Evolutionary conservation across 148 eudicot genomes (phyloP), one percentile per base, ranked within the genome.

Genomic region (Silene uniflora): DNA sequence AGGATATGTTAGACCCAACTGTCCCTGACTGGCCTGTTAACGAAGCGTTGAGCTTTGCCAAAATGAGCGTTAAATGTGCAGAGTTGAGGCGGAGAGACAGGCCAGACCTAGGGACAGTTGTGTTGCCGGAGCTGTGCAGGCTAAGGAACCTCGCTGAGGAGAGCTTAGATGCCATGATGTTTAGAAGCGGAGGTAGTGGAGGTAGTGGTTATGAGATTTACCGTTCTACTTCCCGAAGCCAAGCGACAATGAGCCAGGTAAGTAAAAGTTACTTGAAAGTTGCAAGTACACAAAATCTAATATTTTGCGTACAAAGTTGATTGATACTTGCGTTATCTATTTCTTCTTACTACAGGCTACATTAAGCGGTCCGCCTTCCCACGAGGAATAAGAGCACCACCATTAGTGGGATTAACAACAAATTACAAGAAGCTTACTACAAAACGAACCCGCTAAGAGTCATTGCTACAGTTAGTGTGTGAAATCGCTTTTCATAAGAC

Each of bases 21-120:
- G 88, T 94, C 24, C 79, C 81, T 4, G 92, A 94, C 73, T 94
- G 97, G 93, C 97, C 98, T 2, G 32, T 84, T 14, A 91, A 94
- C 42, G 92, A 91, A 62, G 89, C 96, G n/a, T 71, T 85, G 66
- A 60, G 58, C 39, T 87, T 89, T 62, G 93, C 97, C 0, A 89
- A 81, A 80, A 8, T 92, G 65, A 80, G 90, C n/a, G 87, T 94
- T 4, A 63, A 79, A 69, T 94, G 98, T 64, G 86, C 90, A 0
- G 96, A 94, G 85, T 84, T 94, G 49, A 77, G 98, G 62, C 78
- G 90, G 78, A 91, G 82, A 76, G 98, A 94, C 25, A 82, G 98
- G 59, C 98, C 98, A 0, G 97, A 92, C 77, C 96, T 94, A 9
- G 90, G 87, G 7, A 85, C 81, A 2, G 90, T 82, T 32, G 81